A percentile compares a stretch with the other conserved stretches of the same genome.
Evolutionary conservation across 352 stramenopile genomes (phyloP).

Genomic region (Plasmopara muralis): DNA sequence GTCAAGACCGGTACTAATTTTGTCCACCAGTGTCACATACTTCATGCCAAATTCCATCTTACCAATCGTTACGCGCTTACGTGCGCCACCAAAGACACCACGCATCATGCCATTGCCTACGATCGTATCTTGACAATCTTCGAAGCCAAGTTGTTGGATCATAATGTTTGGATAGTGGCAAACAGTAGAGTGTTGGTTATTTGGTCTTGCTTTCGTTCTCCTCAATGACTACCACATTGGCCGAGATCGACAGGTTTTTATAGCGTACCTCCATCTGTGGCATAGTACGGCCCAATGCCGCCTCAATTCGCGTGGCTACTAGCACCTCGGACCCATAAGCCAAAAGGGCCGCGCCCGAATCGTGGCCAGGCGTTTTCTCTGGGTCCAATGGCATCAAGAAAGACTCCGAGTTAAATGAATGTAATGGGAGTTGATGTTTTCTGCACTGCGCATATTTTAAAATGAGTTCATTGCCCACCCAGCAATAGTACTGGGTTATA

Average conservation of each 20-base stretch:
- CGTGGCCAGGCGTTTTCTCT: conserved; percentile 15
- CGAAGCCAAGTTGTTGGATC: conserved; percentile 16
- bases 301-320: conserved; percentile 25
- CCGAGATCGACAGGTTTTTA: conserved; percentile 19
- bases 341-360: conserved; percentile 29
- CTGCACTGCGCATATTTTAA: conserved; percentile 16
- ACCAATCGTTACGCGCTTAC: conserved; percentile 64
- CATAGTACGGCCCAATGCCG: conserved; percentile 30
- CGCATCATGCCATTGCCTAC: conserved; percentile 51
- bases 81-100: conserved; percentile 61
- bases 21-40: conserved; percentile 78
- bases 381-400: conserved; percentile 1
- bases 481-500: background rate
- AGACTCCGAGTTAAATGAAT: conserved; percentile 1
- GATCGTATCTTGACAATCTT: conserved; percentile 41
- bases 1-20: conserved; percentile 63
- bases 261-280: conserved; percentile 41
- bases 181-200: conserved; percentile 37
- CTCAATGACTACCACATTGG: conserved; percentile 20
- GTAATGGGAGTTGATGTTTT: conserved; percentile 9
- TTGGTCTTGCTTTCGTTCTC: conserved; percentile 17
- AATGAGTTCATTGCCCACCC: conserved; percentile 10
- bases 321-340: conserved; percentile 26
- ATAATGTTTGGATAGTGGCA: conserved; percentile 20
- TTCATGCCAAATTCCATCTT: conserved; percentile 83